Percentiles rank a stretch among this genome's conserved stretches.
phyloP scores from a whole-genome alignment of 768 basidiomycete genomes.

The Paxillus rubicundulus region DNA sequence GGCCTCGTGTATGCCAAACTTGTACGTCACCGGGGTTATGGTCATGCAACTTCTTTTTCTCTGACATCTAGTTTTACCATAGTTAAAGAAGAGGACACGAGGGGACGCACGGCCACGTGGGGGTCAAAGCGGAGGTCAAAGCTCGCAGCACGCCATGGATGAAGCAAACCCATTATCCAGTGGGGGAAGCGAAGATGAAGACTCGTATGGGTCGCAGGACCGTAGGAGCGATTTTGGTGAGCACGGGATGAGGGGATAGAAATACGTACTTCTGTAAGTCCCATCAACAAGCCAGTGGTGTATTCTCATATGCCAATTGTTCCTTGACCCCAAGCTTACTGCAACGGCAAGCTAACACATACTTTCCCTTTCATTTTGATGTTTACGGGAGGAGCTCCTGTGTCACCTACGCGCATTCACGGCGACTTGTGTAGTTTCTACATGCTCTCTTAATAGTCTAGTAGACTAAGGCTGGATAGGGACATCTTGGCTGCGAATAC shows the following conservation, averaged over 20 bases:
- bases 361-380: conserved; percentile 15
- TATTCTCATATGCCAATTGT: conserved; percentile 18
- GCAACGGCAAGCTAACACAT: conserved; percentile 17
- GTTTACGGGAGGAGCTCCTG: neutral
- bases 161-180: conserved; percentile 26
- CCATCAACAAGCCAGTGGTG: conserved; percentile 14
- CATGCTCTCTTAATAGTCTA: neutral
- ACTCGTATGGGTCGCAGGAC: conserved; percentile 34
- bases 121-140: conserved; percentile 27
- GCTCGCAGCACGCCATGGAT: conserved; percentile 28
- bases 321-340: neutral
- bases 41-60: conserved; percentile 11
- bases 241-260: conserved; percentile 33
- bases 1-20: conserved; percentile 86
- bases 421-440: neutral
- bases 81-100: conserved; percentile 36
- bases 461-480: neutral
- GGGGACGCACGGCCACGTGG: conserved; percentile 29
- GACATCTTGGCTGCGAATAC: neutral
- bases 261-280: conserved; percentile 15
- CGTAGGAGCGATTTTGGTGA: conserved; percentile 35
- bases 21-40: conserved; percentile 46
- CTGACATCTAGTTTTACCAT: conserved; percentile 21
- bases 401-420: neutral
- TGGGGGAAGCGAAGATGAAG: conserved; percentile 34